Percentiles rank a stretch among this genome's conserved stretches.
phyloP scores from a whole-genome alignment of 441 rosid species.

The Pelargonium fulgidum region DNA sequence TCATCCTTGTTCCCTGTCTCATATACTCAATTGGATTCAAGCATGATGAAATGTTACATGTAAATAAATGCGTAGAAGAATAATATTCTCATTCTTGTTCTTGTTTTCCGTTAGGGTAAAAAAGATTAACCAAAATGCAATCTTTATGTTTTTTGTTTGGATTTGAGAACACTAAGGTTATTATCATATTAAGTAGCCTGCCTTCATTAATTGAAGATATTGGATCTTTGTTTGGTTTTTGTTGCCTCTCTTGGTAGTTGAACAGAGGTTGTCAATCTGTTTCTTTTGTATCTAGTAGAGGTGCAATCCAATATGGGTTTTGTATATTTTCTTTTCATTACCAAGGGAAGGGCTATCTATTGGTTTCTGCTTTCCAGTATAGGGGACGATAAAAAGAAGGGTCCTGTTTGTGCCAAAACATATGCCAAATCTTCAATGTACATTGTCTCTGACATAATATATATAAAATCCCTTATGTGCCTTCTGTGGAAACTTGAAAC shows the following conservation, averaged over 20 bases:
- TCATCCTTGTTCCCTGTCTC: no score
- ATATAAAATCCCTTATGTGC: not conserved
- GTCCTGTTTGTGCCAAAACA: not conserved
- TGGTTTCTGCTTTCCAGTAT: not conserved
- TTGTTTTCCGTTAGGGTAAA: no score
- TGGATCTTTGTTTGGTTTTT: no score
- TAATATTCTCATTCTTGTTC: not conserved
- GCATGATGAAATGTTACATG: not conserved
- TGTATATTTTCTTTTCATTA: not conserved
- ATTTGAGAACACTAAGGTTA: no score
- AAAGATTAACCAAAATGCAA: no score
- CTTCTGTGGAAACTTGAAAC: constrained; percentile 17
- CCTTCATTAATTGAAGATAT: no score
- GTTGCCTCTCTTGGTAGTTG: no score
- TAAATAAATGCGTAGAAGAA: not conserved
- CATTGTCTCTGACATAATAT: not conserved
- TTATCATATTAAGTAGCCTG: no score
- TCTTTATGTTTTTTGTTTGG: no score
- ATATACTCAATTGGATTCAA: not conserved
- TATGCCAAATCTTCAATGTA: not conserved
- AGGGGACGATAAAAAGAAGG: not conserved
- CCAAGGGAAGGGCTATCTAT: not conserved
- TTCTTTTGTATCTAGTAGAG: no score
- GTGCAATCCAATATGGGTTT: no score
- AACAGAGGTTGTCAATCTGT: no score